Evolutionary conservation across 2,329 filamentous ascomycete genomes (phyloP).

Genomic region (Ascochyta koolunga): DNA sequence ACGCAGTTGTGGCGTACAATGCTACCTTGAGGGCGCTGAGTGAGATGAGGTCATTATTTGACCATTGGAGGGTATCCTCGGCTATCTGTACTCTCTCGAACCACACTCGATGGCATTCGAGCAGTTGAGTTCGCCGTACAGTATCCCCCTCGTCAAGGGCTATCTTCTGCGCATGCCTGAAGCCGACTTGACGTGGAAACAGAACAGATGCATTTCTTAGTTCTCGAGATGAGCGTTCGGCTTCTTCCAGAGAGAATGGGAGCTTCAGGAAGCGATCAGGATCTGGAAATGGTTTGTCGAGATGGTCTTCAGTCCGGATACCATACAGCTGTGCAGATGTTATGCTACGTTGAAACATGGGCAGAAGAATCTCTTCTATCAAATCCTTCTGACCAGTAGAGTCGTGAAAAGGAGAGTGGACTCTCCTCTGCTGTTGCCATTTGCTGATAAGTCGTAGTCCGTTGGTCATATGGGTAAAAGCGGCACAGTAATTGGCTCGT

Average conservation of each 20-base stretch:
- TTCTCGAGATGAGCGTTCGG: constrained; percentile 24
- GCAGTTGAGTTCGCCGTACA: constrained; percentile 12
- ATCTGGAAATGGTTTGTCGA: constrained; percentile 9
- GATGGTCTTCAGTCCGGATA: constrained; percentile 14
- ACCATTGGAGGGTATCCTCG: constrained; percentile 6
- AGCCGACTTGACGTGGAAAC: constrained; percentile 13
- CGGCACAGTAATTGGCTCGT: constrained; percentile 50
- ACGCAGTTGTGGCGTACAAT: constrained; percentile 17
- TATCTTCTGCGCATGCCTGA: background rate
- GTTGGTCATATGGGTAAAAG: constrained; percentile 52
- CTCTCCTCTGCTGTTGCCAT: constrained; percentile 8
- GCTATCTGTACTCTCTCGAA: constrained; percentile 4
- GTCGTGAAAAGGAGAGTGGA: background rate
- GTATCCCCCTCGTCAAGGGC: constrained; percentile 8
- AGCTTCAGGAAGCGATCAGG: background rate
- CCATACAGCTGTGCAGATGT: constrained; percentile 28
- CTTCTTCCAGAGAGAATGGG: constrained; percentile 18
- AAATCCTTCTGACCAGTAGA: background rate
- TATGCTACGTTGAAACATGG: constrained; percentile 30
- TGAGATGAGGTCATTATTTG: constrained; percentile 19
- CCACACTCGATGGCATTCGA: constrained; percentile 28
- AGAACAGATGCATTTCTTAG: constrained; percentile 29
- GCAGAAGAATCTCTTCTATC: constrained; percentile 25
- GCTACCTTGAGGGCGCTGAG: constrained; percentile 24
- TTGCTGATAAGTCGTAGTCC: constrained; percentile 49